Conservation (phyloP, 176 grass and related monocot genomes). For the Phyllostachys edulis region DNA sequence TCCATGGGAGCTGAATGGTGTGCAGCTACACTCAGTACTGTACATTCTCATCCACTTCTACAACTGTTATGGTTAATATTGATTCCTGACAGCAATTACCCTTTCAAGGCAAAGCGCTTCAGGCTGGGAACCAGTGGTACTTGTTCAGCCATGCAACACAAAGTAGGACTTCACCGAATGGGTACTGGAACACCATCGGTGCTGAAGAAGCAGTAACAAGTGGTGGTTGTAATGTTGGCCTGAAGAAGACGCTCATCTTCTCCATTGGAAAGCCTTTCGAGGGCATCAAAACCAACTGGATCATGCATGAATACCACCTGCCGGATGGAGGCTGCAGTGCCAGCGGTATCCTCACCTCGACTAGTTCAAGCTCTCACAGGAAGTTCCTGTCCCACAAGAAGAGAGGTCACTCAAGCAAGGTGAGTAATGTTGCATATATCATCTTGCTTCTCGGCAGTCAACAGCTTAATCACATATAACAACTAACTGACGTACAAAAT, state of each 20-base stretch:
- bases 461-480: background rate
- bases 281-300: slow-evolving; percentile 76
- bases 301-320: slow-evolving; percentile 85
- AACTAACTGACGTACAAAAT: slow-evolving; percentile 2
- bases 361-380: slow-evolving; percentile 33
- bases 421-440: slow-evolving; percentile 30
- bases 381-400: slow-evolving; percentile 47
- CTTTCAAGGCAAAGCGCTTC: slow-evolving; percentile 66
- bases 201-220: slow-evolving; percentile 51
- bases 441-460: background rate
- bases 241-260: slow-evolving; percentile 70
- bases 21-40: background rate
- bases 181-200: slow-evolving; percentile 54
- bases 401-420: slow-evolving; percentile 48
- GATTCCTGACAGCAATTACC: background rate
- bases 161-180: slow-evolving; percentile 46
- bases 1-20: slow-evolving; percentile 80
- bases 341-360: slow-evolving; percentile 12
- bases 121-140: slow-evolving; percentile 68
- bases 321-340: slow-evolving; percentile 36
- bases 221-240: slow-evolving; percentile 39
- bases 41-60: background rate
- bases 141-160: slow-evolving; percentile 53
- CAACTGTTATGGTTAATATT: background rate
- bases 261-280: slow-evolving; percentile 50